phyloP scores from a whole-genome alignment of 768 basidiomycete species.

The Gloeopeniophorella convolvens region DNA sequence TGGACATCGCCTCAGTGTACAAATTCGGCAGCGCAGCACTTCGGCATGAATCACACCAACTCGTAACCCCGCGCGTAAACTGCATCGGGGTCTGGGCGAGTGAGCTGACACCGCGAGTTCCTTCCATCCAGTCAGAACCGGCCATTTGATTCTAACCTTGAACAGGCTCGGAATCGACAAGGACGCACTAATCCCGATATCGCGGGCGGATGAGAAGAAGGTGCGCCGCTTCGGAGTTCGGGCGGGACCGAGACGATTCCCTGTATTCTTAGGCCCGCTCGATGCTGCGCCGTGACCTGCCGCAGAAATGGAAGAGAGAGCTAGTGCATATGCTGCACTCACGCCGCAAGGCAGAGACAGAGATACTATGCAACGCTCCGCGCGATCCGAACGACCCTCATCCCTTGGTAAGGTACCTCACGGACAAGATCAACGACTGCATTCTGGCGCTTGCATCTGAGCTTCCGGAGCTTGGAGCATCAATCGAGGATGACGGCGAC shows the following conservation, averaged over 20 bases:
- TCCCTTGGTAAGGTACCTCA: conserved; percentile 25
- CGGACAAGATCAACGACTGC: conserved; percentile 20
- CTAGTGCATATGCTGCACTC: conserved; percentile 71
- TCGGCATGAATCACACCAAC: conserved; percentile 60
- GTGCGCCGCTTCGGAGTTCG: conserved; percentile 29
- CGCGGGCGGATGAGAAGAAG: conserved; percentile 69
- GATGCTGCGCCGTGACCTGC: conserved; percentile 53
- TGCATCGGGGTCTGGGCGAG: conserved; percentile 77
- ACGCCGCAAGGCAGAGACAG: conserved; percentile 91
- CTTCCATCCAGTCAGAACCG: not conserved
- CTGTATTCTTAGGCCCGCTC: conserved; percentile 43
- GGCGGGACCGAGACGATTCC: not conserved
- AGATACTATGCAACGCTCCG: conserved; percentile 41
- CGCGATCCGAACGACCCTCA: conserved; percentile 2
- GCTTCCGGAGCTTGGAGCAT: not conserved
- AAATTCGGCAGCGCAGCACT: conserved; percentile 69
- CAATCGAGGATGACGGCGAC: not conserved
- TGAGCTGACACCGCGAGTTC: conserved; percentile 56
- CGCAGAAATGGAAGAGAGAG: conserved; percentile 70
- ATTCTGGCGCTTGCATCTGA: not conserved
- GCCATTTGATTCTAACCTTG: not conserved
- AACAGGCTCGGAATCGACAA: conserved; percentile 52
- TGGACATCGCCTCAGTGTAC: conserved; percentile 89
- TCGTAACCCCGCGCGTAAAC: conserved; percentile 61
- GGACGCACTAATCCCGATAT: conserved; percentile 63